Conservation (phyloP, 1,284 basidiomycete genomes). For the Puccinia polysora region DNA sequence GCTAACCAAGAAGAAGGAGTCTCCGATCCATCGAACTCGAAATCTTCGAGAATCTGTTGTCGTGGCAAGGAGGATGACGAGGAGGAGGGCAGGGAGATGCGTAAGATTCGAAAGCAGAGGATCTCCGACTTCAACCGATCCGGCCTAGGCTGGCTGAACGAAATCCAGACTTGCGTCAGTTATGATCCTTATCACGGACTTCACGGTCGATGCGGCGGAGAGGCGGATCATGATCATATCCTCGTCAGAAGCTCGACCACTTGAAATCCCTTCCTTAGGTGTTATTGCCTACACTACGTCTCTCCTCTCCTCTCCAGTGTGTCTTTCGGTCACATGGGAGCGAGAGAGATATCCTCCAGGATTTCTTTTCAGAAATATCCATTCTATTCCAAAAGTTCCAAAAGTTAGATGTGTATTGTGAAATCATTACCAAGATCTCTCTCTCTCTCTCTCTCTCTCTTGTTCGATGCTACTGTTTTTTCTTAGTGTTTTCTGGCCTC, state of each 20-base stretch:
- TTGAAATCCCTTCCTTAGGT: too few relatives aligned
- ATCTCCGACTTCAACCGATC: conserved; percentile 87
- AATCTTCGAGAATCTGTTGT: conserved; percentile 3
- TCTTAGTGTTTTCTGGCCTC: too few relatives aligned
- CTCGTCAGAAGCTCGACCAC: conserved; percentile 4
- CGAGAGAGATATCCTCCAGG: too few relatives aligned
- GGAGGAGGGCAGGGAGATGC: conserved; percentile 85
- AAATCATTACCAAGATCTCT: too few relatives aligned
- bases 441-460: too few relatives aligned
- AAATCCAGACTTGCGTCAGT: conserved; percentile 21
- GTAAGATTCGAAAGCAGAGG: conserved; percentile 80
- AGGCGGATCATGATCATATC: conserved; percentile 12
- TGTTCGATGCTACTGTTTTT: too few relatives aligned
- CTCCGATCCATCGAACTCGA: not conserved
- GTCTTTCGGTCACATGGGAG: too few relatives aligned
- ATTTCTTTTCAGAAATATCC: too few relatives aligned
- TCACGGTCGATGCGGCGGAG: not conserved
- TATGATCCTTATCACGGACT: not conserved
- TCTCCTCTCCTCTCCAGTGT: too few relatives aligned
- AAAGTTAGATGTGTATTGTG: too few relatives aligned
- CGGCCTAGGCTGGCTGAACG: conserved; percentile 62
- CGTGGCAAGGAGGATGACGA: conserved; percentile 46
- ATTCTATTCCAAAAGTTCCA: too few relatives aligned
- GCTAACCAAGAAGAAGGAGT: not conserved
- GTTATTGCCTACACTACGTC: too few relatives aligned